Evolutionary conservation across 805 yeast genomes (phyloP), one percentile per base, ranked within the genome.

Genomic region (Sugiyamaella qingdaonensis): DNA sequence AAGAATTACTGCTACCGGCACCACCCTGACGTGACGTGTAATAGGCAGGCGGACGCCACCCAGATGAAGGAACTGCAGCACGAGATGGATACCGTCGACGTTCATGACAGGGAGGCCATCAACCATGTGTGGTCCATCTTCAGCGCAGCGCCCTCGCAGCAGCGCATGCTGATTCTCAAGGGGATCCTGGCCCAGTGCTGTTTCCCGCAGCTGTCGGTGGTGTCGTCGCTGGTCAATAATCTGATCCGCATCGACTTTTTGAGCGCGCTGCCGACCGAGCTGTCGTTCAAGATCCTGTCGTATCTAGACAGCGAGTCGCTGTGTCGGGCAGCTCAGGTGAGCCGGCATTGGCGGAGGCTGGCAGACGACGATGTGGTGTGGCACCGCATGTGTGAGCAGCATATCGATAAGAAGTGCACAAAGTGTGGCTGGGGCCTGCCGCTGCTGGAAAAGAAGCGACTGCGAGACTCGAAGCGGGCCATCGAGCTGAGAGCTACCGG

Each of bases 361-460:
- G 98, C 99, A 1, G 97, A 94, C 68, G 97, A 92, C 66, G 98
- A 94, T 65, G 73, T 95, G 48, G 97, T 94, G 2, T 94, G 99
- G 99, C 94, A 92, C 67, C 91, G 92, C 60, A 85, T 94, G 90
- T 94, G 99, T 66, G 96, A 90, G 67, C 99, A 94, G 71, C 99
- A 94, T 69, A 94, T 94, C 52, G 99, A 94, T 71, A 78, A 95
- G 55, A 94, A 94, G 69, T 94, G 99, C 72, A 96, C 97, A 37
- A 88, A 88, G 65, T 94, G 99, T 72, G 99, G 99, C 13, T 94
- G 99, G 99, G 99, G 99, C 3, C 76, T 94, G 58, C 99, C 99
- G 2, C 73, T 94, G 55, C 80, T 94, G 81, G 96, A 90, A 64
- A 88, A 90, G 82, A 86, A 65, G 49, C 61, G 76, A 21, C 62